A percentile compares a stretch with the other conserved stretches of the same genome.
phyloP scores from a whole-genome alignment of 176 grass and related monocot genomes.

The Melocanna baccifera region DNA sequence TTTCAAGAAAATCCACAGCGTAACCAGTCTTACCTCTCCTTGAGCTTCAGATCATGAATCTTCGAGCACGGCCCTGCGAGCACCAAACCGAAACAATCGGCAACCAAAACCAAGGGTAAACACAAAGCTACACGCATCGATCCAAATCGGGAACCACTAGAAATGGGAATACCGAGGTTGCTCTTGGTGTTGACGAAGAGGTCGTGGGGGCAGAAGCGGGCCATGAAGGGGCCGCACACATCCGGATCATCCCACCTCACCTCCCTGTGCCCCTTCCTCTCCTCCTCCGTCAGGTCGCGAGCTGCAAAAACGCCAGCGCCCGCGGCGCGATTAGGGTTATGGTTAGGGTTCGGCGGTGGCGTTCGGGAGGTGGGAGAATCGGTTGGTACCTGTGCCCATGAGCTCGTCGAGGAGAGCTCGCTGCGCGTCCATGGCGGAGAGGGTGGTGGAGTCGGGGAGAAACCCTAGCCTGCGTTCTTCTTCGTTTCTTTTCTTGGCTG shows the following conservation, averaged over 20 bases:
- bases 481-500: too few species aligned
- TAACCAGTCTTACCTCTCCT: conserved; percentile 62
- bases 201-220: conserved; percentile 82
- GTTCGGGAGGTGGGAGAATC: not conserved
- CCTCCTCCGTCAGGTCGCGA: conserved; percentile 86
- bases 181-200: conserved; percentile 95
- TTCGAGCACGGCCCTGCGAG: conserved; percentile 70
- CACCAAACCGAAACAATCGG: not conserved
- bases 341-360: not conserved
- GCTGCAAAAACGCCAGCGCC: conserved; percentile 42
- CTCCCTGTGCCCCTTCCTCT: conserved; percentile 80
- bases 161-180: conserved; percentile 59
- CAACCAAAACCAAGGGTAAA: not conserved
- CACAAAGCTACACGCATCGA: not conserved
- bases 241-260: conserved; percentile 83
- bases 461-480: conserved; percentile 36
- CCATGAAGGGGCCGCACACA: conserved; percentile 77
- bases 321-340: not conserved
- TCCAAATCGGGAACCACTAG: not conserved
- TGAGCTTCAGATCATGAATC: conserved; percentile 95
- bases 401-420: conserved; percentile 92
- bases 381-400: conserved; percentile 72
- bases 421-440: conserved; percentile 76
- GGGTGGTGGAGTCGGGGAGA: not conserved
- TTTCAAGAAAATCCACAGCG: not conserved